A percentile compares a stretch with the other conserved stretches of the same genome.
These are phyloP conservation scores for Taphrina pruni DNA, from an alignment of 1,139 yeast genomes.

Conservation along the genomic window DNA sequence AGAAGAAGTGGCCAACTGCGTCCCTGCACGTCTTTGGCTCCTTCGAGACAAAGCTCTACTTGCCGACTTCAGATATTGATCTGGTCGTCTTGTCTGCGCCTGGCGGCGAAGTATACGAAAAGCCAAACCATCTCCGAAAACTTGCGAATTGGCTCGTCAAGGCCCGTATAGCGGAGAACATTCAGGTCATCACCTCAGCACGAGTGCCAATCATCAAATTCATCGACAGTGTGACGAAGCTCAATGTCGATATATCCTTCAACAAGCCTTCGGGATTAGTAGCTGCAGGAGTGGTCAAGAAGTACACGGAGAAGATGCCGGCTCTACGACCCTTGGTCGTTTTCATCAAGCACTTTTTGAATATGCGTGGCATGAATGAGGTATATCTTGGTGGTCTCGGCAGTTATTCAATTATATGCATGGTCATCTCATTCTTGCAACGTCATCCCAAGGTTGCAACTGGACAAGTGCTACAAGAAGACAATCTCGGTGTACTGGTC, in stretches of 20 bases:
- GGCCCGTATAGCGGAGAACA: slow-evolving; percentile 67
- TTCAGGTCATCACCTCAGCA: slow-evolving; percentile 89
- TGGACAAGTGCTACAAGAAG: slow-evolving; percentile 67
- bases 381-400: slow-evolving; percentile 98
- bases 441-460: slow-evolving; percentile 80
- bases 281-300: slow-evolving; percentile 79
- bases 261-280: slow-evolving; percentile 84
- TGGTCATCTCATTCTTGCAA: slow-evolving; percentile 79
- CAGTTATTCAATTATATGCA: slow-evolving; percentile 87
- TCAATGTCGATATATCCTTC: slow-evolving; percentile 89
- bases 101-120: slow-evolving; percentile 63
- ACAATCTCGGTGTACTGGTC: slow-evolving; percentile 83
- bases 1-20: slow-evolving; percentile 76
- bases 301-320: slow-evolving; percentile 75
- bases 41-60: slow-evolving; percentile 87
- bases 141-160: slow-evolving; percentile 73
- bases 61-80: slow-evolving; percentile 97
- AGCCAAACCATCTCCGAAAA: slow-evolving; percentile 71
- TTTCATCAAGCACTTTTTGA: slow-evolving; percentile 82
- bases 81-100: slow-evolving; percentile 68
- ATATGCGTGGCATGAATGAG: slow-evolving; percentile 78
- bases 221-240: slow-evolving; percentile 71
- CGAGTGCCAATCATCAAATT: slow-evolving; percentile 96
- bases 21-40: slow-evolving; percentile 92
- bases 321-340: slow-evolving; percentile 85